Evolutionary conservation across 2,329 filamentous ascomycete species (phyloP).

Genomic region (Clonostachys byssicola): DNA sequence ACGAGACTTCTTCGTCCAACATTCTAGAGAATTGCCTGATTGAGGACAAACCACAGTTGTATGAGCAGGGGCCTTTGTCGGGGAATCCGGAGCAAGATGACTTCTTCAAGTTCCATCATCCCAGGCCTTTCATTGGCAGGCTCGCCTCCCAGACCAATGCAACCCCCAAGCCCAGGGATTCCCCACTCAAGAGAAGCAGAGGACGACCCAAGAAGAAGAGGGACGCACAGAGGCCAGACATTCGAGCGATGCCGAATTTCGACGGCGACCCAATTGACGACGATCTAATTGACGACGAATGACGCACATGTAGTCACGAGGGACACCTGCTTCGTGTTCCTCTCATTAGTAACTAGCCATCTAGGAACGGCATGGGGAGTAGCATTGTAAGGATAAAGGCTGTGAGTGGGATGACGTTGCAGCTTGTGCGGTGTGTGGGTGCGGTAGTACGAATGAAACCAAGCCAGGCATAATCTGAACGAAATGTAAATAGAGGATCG

Average conservation of each 20-base stretch:
- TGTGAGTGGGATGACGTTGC: too few species aligned
- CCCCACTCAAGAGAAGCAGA: slow-evolving; percentile 6
- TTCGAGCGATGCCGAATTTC: slow-evolving; percentile 23
- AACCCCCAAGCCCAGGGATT: not conserved
- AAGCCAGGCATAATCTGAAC: too few species aligned
- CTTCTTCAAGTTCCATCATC: slow-evolving; percentile 19
- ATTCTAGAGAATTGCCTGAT: not conserved
- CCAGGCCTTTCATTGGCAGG: slow-evolving; percentile 23
- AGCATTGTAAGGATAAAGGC: too few species aligned
- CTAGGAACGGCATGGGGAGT: too few species aligned
- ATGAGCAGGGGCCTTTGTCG: not conserved
- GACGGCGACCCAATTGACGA: slow-evolving; percentile 24
- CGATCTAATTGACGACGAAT: too few species aligned
- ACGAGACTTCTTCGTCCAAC: not conserved
- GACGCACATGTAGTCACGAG: too few species aligned
- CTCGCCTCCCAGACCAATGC: slow-evolving; percentile 8
- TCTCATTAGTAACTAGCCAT: too few species aligned
- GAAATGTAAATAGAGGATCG: too few species aligned
- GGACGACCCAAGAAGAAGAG: slow-evolving; percentile 9
- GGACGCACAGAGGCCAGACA: slow-evolving; percentile 20
- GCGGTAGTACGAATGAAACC: not conserved
- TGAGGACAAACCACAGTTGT: not conserved
- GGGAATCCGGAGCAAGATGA: slow-evolving; percentile 2
- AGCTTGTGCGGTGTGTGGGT: not conserved
- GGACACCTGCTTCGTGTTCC: too few species aligned